Percentiles rank a stretch among this genome's conserved stretches.
Conservation (phyloP, 208 protist genomes). For the Trypanosoma scelopori region DNA sequence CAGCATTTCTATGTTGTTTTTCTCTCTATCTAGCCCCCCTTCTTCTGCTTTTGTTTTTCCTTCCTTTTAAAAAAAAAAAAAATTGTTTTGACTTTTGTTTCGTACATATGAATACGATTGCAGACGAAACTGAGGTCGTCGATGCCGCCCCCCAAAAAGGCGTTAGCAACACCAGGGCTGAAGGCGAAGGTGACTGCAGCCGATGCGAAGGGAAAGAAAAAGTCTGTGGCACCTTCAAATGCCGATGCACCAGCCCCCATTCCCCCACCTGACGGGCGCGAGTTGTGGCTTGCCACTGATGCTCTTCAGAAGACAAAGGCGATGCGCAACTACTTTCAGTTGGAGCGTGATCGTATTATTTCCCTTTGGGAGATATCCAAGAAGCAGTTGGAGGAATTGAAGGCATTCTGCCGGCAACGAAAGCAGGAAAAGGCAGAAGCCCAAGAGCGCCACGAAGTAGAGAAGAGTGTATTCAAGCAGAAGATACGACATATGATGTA, state of each 20-base stretch:
- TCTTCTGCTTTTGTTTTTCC: conserved; percentile 22
- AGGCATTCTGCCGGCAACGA: conserved; percentile 82
- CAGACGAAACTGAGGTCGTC: background rate
- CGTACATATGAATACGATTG: conserved; percentile 21
- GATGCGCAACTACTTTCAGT: conserved; percentile 97
- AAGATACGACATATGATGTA: conserved; percentile 97
- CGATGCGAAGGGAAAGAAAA: conserved; percentile 22
- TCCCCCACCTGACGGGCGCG: conserved; percentile 49
- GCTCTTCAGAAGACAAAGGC: conserved; percentile 92
- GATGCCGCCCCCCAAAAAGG: conserved; percentile 29
- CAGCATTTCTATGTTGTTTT: background rate
- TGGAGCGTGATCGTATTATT: conserved; percentile 96
- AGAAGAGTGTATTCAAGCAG: conserved; percentile 97
- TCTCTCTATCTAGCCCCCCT: conserved; percentile 5
- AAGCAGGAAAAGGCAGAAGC: conserved; percentile 93
- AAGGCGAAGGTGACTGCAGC: conserved; percentile 16
- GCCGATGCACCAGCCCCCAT: conserved; percentile 23
- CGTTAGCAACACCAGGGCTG: background rate
- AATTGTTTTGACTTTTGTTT: conserved; percentile 1
- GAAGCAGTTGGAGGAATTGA: conserved; percentile 88
- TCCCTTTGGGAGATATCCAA: conserved; percentile 96
- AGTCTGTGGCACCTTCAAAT: conserved; percentile 16
- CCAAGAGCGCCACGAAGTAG: conserved; percentile 92
- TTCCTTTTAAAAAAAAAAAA: background rate
- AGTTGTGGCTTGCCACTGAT: conserved; percentile 89